Evolutionary conservation across 768 basidiomycete species (phyloP).

Genomic region (Boletus coccyginus): DNA sequence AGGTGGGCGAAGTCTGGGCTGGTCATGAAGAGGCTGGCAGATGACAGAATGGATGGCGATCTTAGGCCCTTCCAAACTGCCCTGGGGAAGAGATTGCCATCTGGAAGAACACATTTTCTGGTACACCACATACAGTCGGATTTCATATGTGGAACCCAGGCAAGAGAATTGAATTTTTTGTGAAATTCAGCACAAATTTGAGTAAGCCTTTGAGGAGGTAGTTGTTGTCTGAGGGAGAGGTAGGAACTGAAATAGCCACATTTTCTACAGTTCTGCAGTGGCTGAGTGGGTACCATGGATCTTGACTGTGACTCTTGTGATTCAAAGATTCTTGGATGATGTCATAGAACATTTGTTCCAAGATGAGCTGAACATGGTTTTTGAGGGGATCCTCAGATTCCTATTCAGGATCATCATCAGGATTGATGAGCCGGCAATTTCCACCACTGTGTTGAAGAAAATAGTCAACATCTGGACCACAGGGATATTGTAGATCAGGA

Average conservation of each 20-base stretch:
- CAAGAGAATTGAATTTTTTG: neutral
- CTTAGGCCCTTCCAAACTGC: neutral
- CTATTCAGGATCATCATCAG: neutral
- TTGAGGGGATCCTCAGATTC: neutral
- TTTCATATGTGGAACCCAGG: neutral
- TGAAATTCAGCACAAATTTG: neutral
- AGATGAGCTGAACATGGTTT: neutral
- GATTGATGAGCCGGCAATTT: neutral
- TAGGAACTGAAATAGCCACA: neutral
- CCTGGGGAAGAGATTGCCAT: neutral
- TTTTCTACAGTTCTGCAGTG: neutral
- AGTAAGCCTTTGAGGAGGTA: too few species aligned
- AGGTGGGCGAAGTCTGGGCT: too few species aligned
- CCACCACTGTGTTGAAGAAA: constrained; percentile 1
- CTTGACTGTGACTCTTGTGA: too few species aligned
- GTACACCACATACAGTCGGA: constrained; percentile 2
- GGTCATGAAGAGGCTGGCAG: too few species aligned
- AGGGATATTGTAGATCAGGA: neutral
- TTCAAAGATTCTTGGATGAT: too few species aligned
- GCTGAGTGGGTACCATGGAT: neutral
- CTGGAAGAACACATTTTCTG: neutral
- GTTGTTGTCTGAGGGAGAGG: neutral
- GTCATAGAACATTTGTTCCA: neutral
- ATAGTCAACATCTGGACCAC: constrained; percentile 3
- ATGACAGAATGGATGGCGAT: neutral